Conservation (phyloP, 495 filamentous ascomycete genomes). For the Terfezia claveryi region DNA sequence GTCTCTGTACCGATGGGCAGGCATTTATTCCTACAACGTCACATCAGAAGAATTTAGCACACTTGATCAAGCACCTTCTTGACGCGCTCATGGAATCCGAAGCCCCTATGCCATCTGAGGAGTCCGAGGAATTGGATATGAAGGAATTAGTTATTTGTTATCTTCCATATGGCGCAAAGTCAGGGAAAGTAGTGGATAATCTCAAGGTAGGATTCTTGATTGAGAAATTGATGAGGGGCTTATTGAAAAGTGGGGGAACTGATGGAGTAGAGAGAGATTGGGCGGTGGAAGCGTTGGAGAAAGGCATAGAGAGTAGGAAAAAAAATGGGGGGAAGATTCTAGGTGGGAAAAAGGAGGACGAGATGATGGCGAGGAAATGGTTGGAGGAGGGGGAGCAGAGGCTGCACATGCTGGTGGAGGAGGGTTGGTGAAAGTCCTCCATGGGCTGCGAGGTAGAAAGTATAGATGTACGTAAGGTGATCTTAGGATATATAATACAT, state of each 20-base stretch:
- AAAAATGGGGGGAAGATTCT: constrained; percentile 30
- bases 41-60: no score
- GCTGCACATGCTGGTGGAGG: constrained; percentile 13
- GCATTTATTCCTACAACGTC: no score
- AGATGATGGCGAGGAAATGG: constrained; percentile 12
- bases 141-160: constrained; percentile 42
- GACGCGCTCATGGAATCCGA: no score
- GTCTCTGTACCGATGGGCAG: no score
- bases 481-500: background rate
- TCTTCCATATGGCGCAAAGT: constrained; percentile 49
- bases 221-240: constrained; percentile 26
- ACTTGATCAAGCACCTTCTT: no score
- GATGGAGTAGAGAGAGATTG: no score
- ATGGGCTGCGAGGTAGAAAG: constrained; percentile 9
- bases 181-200: constrained; percentile 42
- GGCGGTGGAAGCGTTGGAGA: constrained; percentile 25
- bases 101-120: no score
- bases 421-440: background rate
- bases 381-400: constrained; percentile 17
- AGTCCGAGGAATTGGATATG: constrained; percentile 23
- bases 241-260: no score
- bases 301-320: constrained; percentile 37
- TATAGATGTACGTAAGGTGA: background rate
- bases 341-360: constrained; percentile 19
- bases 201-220: constrained; percentile 57